Conservation (phyloP, 345 rosid genomes). For the Moringa oleifera region DNA sequence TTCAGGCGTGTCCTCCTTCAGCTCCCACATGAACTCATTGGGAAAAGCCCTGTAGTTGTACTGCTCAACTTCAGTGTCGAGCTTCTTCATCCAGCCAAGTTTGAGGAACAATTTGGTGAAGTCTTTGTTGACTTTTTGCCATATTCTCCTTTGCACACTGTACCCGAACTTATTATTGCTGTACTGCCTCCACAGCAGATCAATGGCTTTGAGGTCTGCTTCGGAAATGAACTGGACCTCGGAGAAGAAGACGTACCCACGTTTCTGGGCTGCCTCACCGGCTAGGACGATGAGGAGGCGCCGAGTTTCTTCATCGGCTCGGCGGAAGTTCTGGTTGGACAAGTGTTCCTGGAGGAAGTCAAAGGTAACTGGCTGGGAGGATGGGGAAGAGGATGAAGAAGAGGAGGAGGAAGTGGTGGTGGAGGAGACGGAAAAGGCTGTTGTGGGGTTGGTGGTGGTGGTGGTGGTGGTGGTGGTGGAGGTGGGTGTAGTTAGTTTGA, state of each 20-base stretch:
- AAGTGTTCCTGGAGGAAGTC: conserved; percentile 67
- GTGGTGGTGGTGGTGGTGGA: conserved; percentile 18
- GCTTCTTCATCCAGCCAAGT: conserved; percentile 95
- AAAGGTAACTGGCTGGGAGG: conserved; percentile 41
- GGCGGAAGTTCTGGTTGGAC: conserved; percentile 53
- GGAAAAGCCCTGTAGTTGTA: conserved; percentile 87
- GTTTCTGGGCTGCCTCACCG: conserved; percentile 66
- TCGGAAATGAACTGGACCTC: conserved; percentile 70
- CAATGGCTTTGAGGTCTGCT: conserved; percentile 60
- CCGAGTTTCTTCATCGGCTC: conserved; percentile 91
- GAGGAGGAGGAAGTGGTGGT: conserved; percentile 31
- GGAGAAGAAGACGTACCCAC: conserved; percentile 96
- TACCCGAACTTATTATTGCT: conserved; percentile 74
- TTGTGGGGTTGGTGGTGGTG: conserved; percentile 12
- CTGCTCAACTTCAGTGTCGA: conserved; percentile 78
- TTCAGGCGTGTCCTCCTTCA: conserved; percentile 58
- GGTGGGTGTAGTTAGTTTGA: conserved; percentile 30
- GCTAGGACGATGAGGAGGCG: conserved; percentile 71
- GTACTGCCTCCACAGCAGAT: conserved; percentile 65
- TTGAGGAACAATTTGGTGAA: conserved; percentile 72
- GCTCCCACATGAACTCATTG: conserved; percentile 78
- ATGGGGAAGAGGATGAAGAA: conserved; percentile 29
- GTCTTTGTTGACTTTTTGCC: conserved; percentile 59
- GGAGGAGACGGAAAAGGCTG: conserved; percentile 15
- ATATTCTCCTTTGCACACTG: conserved; percentile 67